Evolutionary conservation across 2,329 filamentous ascomycete genomes (phyloP).

Genomic region (Phoma herbarum): DNA sequence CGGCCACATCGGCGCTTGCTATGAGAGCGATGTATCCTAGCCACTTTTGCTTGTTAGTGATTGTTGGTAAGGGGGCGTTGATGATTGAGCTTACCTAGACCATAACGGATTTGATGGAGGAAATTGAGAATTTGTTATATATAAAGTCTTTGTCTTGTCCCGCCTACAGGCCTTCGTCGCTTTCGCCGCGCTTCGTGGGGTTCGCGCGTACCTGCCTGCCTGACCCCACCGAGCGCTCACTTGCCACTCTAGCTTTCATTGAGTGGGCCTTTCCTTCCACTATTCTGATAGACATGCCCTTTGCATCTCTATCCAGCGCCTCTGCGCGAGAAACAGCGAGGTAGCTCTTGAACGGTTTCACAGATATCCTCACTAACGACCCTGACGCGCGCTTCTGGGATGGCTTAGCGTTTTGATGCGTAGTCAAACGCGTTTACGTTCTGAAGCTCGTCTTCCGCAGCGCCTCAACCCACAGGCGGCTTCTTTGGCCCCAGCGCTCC

Average conservation of each 20-base stretch:
- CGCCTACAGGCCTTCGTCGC: too few relatives aligned
- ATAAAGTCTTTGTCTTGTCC: too few relatives aligned
- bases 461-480: slow-evolving; percentile 4
- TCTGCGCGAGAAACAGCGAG: too few relatives aligned
- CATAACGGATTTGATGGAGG: slow-evolving; percentile 15
- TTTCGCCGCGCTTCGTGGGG: too few relatives aligned
- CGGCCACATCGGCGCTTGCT: slow-evolving; percentile 23
- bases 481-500: slow-evolving; percentile 36
- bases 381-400: background rate
- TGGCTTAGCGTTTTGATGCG: background rate
- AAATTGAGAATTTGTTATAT: too few relatives aligned
- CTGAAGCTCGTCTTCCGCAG: background rate
- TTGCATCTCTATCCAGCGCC: too few relatives aligned
- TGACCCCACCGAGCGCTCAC: too few relatives aligned
- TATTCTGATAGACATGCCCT: too few relatives aligned
- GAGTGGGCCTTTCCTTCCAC: too few relatives aligned
- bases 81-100: slow-evolving; percentile 17
- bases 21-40: slow-evolving; percentile 23
- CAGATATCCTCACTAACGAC: background rate
- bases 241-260: too few relatives aligned
- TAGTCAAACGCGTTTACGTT: background rate
- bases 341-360: background rate
- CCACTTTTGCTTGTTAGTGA: slow-evolving; percentile 6
- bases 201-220: too few relatives aligned
- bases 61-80: background rate